Evolutionary conservation across 345 rosid species (phyloP).

Genomic region (Geranium rotundifolium): DNA sequence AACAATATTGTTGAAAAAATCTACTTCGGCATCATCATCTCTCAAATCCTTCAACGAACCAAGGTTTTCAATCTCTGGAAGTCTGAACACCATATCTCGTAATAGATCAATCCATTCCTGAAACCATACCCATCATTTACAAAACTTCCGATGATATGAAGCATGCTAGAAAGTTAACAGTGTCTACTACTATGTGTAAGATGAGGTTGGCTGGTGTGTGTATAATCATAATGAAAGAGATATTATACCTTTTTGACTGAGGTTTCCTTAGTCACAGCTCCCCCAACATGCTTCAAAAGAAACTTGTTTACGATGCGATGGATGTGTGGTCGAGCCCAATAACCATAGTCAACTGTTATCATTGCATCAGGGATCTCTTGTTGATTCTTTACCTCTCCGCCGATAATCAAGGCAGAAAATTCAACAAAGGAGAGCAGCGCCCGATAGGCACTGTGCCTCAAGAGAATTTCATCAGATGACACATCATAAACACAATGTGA

Average conservation of each 20-base stretch:
- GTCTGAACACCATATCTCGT: conserved; percentile 65
- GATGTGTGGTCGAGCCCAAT: conserved; percentile 50
- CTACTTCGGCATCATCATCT: conserved; percentile 73
- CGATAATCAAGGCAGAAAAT: conserved; percentile 45
- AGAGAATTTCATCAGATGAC: conserved; percentile 60
- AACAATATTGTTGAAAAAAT: conserved; percentile 66
- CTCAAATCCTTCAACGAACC: conserved; percentile 48
- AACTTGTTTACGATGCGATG: conserved; percentile 41
- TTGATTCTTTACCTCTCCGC: conserved; percentile 18
- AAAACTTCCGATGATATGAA: conserved; percentile 3
- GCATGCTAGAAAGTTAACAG: not conserved
- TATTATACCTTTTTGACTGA: conserved; percentile 49
- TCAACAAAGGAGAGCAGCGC: conserved; percentile 63
- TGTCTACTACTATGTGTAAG: not conserved
- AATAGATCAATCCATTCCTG: conserved; percentile 91
- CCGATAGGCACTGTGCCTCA: conserved; percentile 67
- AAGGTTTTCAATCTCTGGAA: conserved; percentile 55
- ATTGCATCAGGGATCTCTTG: conserved; percentile 19
- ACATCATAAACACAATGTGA: conserved; percentile 68
- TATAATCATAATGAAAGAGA: conserved; percentile 4
- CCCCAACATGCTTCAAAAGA: conserved; percentile 58
- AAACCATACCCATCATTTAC: conserved; percentile 11
- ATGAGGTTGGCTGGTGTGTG: not conserved
- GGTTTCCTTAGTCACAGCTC: conserved; percentile 48
- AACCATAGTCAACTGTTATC: conserved; percentile 19